These are phyloP conservation scores for Pythium sp. DNA, from an alignment of 352 stramenopile species.

Conservation along the genomic window DNA sequence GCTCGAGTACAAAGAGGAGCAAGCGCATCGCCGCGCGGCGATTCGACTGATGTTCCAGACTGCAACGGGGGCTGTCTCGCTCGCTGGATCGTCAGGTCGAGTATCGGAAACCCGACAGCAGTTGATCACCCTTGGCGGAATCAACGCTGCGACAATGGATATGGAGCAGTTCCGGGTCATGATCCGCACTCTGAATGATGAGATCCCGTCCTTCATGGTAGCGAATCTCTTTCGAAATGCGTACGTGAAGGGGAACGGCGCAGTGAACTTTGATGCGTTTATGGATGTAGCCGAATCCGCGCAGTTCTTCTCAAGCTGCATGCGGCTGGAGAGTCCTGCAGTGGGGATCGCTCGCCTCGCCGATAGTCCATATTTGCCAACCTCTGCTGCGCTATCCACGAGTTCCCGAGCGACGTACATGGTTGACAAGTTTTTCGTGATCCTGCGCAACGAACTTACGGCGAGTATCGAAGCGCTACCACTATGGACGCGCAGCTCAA, in stretches of 20 bases:
- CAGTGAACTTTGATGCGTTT: constrained; percentile 89
- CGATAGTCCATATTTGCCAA: constrained; percentile 18
- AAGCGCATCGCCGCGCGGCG: constrained; percentile 84
- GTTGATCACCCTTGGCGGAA: background rate
- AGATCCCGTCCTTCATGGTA: constrained; percentile 60
- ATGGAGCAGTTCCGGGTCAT: constrained; percentile 91
- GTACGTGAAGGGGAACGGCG: constrained; percentile 62
- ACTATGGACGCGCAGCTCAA: constrained; percentile 53
- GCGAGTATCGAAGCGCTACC: constrained; percentile 36
- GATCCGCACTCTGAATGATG: constrained; percentile 77
- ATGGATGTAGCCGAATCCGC: constrained; percentile 74
- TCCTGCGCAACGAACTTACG: constrained; percentile 47
- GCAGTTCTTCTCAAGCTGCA: constrained; percentile 88
- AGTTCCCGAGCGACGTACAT: constrained; percentile 48
- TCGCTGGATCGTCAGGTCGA: background rate
- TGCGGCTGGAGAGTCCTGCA: constrained; percentile 69
- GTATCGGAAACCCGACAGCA: background rate
- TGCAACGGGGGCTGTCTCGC: constrained; percentile 26
- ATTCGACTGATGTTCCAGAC: constrained; percentile 94
- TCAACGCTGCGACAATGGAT: constrained; percentile 65
- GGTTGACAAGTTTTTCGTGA: constrained; percentile 51
- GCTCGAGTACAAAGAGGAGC: constrained; percentile 91
- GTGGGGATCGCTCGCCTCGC: constrained; percentile 38
- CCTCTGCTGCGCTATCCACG: constrained; percentile 33
- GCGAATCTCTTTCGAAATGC: constrained; percentile 64